Evolutionary conservation across 164 flowering plant species (phyloP), one percentile per base, ranked within the genome.

Genomic region (Piper betle): DNA sequence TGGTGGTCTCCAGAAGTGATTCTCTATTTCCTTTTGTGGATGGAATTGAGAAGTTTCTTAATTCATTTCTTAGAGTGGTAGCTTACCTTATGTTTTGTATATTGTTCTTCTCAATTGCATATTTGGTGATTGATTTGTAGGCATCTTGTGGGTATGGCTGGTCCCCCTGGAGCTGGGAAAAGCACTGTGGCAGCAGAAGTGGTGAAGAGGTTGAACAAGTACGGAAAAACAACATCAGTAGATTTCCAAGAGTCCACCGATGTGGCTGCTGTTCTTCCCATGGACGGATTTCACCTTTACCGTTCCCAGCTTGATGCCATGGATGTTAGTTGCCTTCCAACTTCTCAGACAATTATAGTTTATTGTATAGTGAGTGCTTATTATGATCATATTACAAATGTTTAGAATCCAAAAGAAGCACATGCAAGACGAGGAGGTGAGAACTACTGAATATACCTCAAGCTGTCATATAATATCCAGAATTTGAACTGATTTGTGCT

Each of bases 371-470:
- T 1, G 20, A 60, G 54, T 46, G 37, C 39, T 64, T 12, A 50
- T 15, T 55, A 33, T 19, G 10, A 25, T 55, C 65, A 39, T 64
- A 40, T 7, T 62, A 38, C 41, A 25, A 38, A 42, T 60, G 64
- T 43, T 54, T 71, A 93, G 98, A 68, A 88, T 76, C 92, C 97
- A 52, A 72, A 80, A 71, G 99, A 90, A 81, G 99, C 97, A 60
- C 92, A 93, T 81, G 96, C 98, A 67, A 90, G 98, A 81, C 81
- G 99, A 59, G 97, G 99, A 83, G 94, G 99, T 93, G 73, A 84
- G 84, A 39, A 39, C 66, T 66, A 54, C 65, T 66, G 25, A 64
- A 8, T 62, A 61, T 53, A 39, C 8, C 42, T 66, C 46, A 16
- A 64, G 6, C 19, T 55, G 37, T 57, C 62, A n/a, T 57, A 55